Evolutionary conservation across 164 flowering plant species (phyloP).

Genomic region (Aristolochia contorta): DNA sequence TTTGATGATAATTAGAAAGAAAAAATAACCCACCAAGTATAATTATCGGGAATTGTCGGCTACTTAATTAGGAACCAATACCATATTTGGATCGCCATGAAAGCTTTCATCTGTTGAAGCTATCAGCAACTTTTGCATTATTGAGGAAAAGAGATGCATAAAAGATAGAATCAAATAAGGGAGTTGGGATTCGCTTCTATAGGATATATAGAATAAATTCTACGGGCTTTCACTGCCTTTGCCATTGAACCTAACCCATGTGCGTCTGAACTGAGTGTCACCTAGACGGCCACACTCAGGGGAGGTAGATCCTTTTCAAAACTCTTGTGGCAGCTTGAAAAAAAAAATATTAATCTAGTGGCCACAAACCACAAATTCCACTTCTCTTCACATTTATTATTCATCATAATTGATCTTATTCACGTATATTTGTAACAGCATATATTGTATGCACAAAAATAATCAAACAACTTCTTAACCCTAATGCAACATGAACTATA

Average conservation of each 20-base stretch:
- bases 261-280: not conserved
- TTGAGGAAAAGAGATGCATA: conserved; percentile 7
- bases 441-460: too few species aligned
- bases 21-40: too few species aligned
- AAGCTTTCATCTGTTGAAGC: not conserved
- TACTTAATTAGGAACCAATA: too few species aligned
- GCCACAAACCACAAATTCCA: not conserved
- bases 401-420: too few species aligned
- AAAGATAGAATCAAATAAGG: conserved; percentile 4
- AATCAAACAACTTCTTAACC: too few species aligned
- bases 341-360: not conserved
- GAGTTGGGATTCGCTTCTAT: conserved; percentile 8
- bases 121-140: conserved; percentile 9
- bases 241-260: not conserved
- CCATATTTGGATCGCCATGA: too few species aligned
- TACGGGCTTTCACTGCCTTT: not conserved
- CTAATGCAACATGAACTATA: too few species aligned
- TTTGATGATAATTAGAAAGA: too few species aligned
- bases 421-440: too few species aligned
- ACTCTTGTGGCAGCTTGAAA: not conserved
- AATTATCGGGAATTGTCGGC: too few species aligned
- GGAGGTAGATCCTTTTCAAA: not conserved
- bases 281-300: not conserved
- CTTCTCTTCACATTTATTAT: too few species aligned
- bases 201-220: conserved; percentile 20